Evolutionary conservation across 176 grass and related monocot genomes (phyloP), one percentile per base, ranked within the genome.

Genomic region (Phoenix roebelenii): DNA sequence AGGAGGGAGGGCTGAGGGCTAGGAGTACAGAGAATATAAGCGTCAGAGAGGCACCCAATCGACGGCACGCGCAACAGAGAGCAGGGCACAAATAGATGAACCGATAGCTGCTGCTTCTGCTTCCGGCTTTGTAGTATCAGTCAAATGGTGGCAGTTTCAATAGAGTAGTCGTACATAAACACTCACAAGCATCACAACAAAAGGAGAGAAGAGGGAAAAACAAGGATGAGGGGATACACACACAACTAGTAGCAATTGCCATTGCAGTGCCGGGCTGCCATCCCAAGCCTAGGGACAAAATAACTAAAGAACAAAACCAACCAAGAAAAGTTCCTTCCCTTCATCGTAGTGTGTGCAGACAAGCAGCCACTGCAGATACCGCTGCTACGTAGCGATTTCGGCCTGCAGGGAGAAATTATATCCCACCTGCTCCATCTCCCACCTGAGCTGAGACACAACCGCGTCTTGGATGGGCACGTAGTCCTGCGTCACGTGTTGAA

Each of bases 351-450:
- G 5, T 6, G 28, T 3, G 22, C 12, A 1, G 5, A 0, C 3
- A 25, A 2, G 28, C 6, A 4, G 20, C 57, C 32, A 4, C 10
- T 18, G 22, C 5, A 17, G 18, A 16, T 44, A 29, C 3, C 24
- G 5, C 35, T 12, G 52, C 65, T 61, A 89, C 63, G 76, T 82
- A 39, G 70, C 82, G 35, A 89, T 75, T 68, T 86, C 79, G 4
- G 73, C 61, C 24, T 71, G 86, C 20, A 84, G 65, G 3, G 83
- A 52, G 35, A 77, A n/a, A 54, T 70, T 91, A 63, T 85, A 81
- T 22, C 68, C 91, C 63, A 72, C 83, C 66, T 85, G 78, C 74
- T 88, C 84, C 18, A 59, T 76, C 74, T 92, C 87, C 93, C 93
- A 89, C 5, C 76, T 72, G 58, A 91, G 84, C 81, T 85, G 72